A percentile compares a stretch with the other conserved stretches of the same genome.
Conservation (phyloP, 2,329 filamentous ascomycete species). For the Pseudopyrenochaeta lycopersici region DNA sequence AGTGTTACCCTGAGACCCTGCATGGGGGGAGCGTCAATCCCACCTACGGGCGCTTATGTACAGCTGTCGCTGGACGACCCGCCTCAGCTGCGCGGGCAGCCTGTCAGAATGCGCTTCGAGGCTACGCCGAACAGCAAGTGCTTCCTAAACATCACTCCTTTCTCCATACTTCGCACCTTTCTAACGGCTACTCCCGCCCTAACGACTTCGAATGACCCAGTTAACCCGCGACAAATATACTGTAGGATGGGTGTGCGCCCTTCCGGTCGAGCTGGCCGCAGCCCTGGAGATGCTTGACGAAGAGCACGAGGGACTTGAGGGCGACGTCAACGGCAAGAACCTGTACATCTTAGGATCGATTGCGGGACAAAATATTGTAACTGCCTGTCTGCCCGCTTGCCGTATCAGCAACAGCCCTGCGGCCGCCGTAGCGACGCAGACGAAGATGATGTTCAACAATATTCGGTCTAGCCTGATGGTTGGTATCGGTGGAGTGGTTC, state of each 20-base stretch:
- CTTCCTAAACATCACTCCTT: not conserved
- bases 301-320: constrained; percentile 17
- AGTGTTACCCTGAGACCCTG: not conserved
- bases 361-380: constrained; percentile 43
- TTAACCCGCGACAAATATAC: constrained; percentile 17
- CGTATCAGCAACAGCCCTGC: constrained; percentile 45
- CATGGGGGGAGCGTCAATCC: not conserved
- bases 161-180: not conserved
- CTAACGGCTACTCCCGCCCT: not conserved
- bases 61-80: not conserved
- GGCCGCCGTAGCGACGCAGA: constrained; percentile 41
- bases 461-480: constrained; percentile 56
- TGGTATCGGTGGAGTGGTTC: constrained; percentile 52
- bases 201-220: constrained; percentile 7
- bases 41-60: not conserved
- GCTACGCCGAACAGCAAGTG: not conserved
- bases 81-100: not conserved
- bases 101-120: not conserved
- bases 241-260: constrained; percentile 24
- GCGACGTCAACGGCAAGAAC: constrained; percentile 37
- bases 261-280: constrained; percentile 18
- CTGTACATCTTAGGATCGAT: constrained; percentile 31
- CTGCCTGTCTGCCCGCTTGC: constrained; percentile 24
- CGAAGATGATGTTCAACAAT: constrained; percentile 39
- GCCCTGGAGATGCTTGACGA: constrained; percentile 16